A percentile compares a stretch with the other conserved stretches of the same genome.
Evolutionary conservation across 2,329 filamentous ascomycete genomes (phyloP).

Genomic region (Ceratocystis cubensis): DNA sequence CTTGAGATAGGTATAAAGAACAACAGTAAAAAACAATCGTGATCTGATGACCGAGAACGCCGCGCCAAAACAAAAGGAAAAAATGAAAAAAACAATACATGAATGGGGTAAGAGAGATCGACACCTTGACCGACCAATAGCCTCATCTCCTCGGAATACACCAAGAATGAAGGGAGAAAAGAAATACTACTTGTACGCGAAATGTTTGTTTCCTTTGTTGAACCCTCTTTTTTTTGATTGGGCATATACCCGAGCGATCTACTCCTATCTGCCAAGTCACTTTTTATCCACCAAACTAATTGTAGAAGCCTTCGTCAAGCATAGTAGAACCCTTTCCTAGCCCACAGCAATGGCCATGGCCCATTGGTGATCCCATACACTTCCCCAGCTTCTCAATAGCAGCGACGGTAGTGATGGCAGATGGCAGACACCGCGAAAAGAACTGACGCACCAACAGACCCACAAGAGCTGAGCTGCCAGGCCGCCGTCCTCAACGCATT

Average conservation of each 20-base stretch:
- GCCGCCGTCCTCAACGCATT: slow-evolving; percentile 24
- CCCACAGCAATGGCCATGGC: slow-evolving; percentile 21
- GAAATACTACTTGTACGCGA: background rate
- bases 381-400: slow-evolving; percentile 20
- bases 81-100: background rate
- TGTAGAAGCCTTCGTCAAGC: slow-evolving; percentile 18
- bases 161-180: background rate
- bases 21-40: background rate
- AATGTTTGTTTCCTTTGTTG: slow-evolving; percentile 14
- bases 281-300: slow-evolving; percentile 6
- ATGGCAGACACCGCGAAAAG: slow-evolving; percentile 17
- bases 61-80: background rate
- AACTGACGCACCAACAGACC: slow-evolving; percentile 15
- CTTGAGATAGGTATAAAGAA: background rate
- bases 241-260: slow-evolving; percentile 2
- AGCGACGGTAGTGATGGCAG: slow-evolving; percentile 17
- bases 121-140: background rate
- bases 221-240: slow-evolving; percentile 1
- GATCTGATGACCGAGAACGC: background rate
- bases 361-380: slow-evolving; percentile 20
- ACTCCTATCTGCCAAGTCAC: slow-evolving; percentile 12
- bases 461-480: slow-evolving; percentile 11
- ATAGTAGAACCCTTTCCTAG: slow-evolving; percentile 20
- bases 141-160: background rate
- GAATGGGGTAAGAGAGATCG: background rate